phyloP scores from a whole-genome alignment of 257 asterid genomes.

The Linderniella brevidens region DNA sequence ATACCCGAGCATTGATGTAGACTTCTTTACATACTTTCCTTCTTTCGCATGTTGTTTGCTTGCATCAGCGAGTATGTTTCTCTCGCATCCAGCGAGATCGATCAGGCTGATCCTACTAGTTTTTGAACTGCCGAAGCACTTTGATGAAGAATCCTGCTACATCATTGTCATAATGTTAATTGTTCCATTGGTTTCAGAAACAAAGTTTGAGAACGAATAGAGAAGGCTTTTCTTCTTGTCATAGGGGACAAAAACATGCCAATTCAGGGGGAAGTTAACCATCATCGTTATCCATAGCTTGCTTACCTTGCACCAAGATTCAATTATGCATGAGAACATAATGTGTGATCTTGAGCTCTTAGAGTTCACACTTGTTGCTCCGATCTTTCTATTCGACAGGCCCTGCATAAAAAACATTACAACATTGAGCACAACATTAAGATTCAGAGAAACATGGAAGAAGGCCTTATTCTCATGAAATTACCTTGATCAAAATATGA shows the following conservation, averaged over 20 bases:
- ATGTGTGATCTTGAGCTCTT: conserved; percentile 96
- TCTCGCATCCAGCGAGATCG: conserved; percentile 93
- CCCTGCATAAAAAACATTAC: conserved; percentile 35
- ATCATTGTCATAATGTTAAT: background rate
- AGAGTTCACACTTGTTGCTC: conserved; percentile 76
- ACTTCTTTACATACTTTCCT: conserved; percentile 75
- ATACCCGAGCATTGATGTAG: conserved; percentile 88
- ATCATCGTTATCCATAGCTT: too few relatives aligned
- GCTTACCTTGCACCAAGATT: conserved; percentile 94
- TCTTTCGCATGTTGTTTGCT: conserved; percentile 55
- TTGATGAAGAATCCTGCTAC: conserved; percentile 76
- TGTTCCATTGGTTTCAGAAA: too few relatives aligned
- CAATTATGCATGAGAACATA: conserved; percentile 71
- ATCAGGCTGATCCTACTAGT: conserved; percentile 76
- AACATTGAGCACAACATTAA: too few relatives aligned
- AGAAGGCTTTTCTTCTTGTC: too few relatives aligned
- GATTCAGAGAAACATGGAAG: background rate
- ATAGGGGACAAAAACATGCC: too few relatives aligned
- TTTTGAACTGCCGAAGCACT: conserved; percentile 83
- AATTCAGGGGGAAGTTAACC: too few relatives aligned
- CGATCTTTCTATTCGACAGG: conserved; percentile 72
- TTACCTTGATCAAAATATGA: conserved; percentile 75
- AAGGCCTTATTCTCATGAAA: background rate
- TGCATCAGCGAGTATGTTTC: conserved; percentile 46
- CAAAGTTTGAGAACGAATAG: too few relatives aligned